phyloP scores from a whole-genome alignment of 2,329 filamentous ascomycete species.

The Coleophoma eucalyptorum region DNA sequence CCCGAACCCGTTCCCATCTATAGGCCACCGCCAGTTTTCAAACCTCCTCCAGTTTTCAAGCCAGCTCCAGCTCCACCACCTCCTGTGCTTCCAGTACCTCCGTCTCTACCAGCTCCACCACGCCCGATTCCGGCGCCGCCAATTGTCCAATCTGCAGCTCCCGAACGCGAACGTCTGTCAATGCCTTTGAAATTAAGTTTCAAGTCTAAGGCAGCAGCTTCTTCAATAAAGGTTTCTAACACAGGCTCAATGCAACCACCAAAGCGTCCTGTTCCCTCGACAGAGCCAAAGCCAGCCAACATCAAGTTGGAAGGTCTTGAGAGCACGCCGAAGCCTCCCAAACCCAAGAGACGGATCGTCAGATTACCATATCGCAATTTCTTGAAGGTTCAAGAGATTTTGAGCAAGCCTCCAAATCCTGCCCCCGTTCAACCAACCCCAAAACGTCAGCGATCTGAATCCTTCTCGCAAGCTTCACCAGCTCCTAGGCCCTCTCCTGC shows the following conservation, averaged over 20 bases:
- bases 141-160: neutral
- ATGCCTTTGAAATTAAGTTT: neutral
- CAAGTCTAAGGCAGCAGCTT: neutral
- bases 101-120: neutral
- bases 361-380: constrained; percentile 9
- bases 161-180: constrained; percentile 1
- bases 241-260: constrained; percentile 14
- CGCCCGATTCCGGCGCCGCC: neutral
- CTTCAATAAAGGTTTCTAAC: neutral
- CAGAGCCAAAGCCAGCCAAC: constrained; percentile 3
- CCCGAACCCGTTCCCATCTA: neutral
- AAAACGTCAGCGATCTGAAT: constrained; percentile 2
- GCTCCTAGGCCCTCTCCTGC: constrained; percentile 9
- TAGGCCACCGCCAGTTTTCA: constrained; percentile 2
- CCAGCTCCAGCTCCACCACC: neutral
- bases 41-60: neutral
- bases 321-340: constrained; percentile 2
- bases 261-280: constrained; percentile 13
- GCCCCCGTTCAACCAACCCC: constrained; percentile 5
- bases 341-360: constrained; percentile 11
- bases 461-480: constrained; percentile 13
- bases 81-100: neutral
- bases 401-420: constrained; percentile 14
- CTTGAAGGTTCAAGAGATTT: constrained; percentile 14
- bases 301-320: constrained; percentile 3